Conservation (phyloP, 495 filamentous ascomycete genomes). For the Usnea hakonensis region DNA sequence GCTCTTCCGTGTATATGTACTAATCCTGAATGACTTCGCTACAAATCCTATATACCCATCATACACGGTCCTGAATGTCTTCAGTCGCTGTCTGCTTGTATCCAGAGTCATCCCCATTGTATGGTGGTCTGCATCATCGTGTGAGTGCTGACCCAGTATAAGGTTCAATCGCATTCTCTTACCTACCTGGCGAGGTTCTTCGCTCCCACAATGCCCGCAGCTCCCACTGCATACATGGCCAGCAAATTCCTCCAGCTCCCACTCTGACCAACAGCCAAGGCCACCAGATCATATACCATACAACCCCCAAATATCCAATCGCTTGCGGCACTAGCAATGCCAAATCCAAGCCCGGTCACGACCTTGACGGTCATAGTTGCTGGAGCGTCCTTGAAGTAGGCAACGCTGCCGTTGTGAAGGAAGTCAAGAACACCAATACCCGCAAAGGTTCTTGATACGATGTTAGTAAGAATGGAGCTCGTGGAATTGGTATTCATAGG, state of each 20-base stretch:
- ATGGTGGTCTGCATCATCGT: slow-evolving; percentile 19
- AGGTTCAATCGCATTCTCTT: not conserved
- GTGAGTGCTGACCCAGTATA: not conserved
- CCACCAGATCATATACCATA: slow-evolving; percentile 45
- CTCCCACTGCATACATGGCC: slow-evolving; percentile 37
- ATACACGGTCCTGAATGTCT: slow-evolving; percentile 22
- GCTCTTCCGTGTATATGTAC: not conserved
- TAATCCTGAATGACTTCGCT: not conserved
- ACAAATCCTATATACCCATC: not conserved
- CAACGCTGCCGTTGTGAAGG: slow-evolving; percentile 43
- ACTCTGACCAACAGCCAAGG: slow-evolving; percentile 39
- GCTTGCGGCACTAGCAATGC: slow-evolving; percentile 31
- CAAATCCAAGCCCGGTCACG: slow-evolving; percentile 40
- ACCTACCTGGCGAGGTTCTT: slow-evolving; percentile 43
- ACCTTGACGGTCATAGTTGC: slow-evolving; percentile 38
- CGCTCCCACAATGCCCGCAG: slow-evolving; percentile 41
- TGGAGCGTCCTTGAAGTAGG: slow-evolving; percentile 38
- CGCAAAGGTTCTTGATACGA: slow-evolving; percentile 45
- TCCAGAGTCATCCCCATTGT: slow-evolving; percentile 15
- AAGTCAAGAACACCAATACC: slow-evolving; percentile 48
- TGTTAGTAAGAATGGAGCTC: slow-evolving; percentile 40
- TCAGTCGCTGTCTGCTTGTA: slow-evolving; percentile 21
- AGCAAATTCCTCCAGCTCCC: slow-evolving; percentile 39
- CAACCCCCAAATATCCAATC: slow-evolving; percentile 49
- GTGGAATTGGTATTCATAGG: slow-evolving; percentile 39